Evolutionary conservation across 2,329 filamentous ascomycete genomes (phyloP), one percentile per base, ranked within the genome.

Genomic region (Fusarium continuum): DNA sequence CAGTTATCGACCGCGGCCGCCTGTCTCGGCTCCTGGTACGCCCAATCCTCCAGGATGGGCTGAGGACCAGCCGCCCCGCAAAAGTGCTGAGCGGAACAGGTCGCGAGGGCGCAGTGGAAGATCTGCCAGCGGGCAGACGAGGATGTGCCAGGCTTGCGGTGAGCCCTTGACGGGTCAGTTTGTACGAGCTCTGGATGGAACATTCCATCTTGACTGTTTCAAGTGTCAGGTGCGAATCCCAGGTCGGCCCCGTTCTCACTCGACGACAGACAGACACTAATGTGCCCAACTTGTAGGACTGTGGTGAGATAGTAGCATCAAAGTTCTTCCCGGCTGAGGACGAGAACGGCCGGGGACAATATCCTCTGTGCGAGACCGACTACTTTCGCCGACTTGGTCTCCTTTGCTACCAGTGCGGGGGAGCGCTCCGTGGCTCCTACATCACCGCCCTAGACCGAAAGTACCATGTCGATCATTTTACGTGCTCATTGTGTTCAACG

Each of bases 401-500:
- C 38, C 84, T 99, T 36, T 99, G 95, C 77, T 91, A 91, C 76
- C 89, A 95, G 63, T 99, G 95, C 75, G 92, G 93, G 65, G 92
- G 93, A 56, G 95, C 95, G 41, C 85, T 99, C 17, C 90, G 95
- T 61, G 95, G 95, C 40, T 98, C 95, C 5, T 99, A 99, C 78
- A 99, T 99, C 73, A 99, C 95, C 14, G 95, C 95, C 4, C 85
- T 99, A 49, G 95, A 99, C 69, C 91, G 92, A 71, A 99, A 99
- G 80, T 99, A 99, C 77, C 95, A 97, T 77, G 96, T 99, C 67
- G 94, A 98, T 76, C 95, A 99, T 79, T 99, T 99, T 73, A 99
- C 95, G 31, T 99, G 95, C 78, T 98, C 93, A 10, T 88, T 97
- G 26, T 99, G 95, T 74, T 91, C 93, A 5, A 98, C 95, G 2